Evolutionary conservation across 2,329 filamentous ascomycete genomes (phyloP), one percentile per base, ranked within the genome.

Genomic region (Lecanicillium sp.): DNA sequence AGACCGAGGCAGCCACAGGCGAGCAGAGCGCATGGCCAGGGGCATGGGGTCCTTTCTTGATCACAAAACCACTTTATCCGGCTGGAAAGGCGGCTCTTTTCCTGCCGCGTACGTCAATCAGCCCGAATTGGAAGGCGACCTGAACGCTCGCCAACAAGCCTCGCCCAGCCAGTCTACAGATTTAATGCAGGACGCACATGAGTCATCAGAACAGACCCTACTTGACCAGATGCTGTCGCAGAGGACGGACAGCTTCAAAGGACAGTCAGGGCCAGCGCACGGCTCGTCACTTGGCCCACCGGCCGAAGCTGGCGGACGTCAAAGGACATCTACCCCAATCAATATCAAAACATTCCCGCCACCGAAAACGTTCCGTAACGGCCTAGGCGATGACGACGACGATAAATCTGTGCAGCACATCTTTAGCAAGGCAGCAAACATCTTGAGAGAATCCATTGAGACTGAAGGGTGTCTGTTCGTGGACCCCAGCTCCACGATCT

Each of bases 391-490:
- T 12, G 34, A 13, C 30, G 39, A 42, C 1, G 17, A 38, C 18
- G 9, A 36, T 40, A 36, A 41, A 37, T 44, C 4, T 20, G 34
- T 1, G 34, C 8, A 27, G 25, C 12, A 50, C 5, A 47, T 68
- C 3, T 68, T 69, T 34, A 59, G 60, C 0, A 65, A 62, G 17
- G 69, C 68, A 9, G 62, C 68, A 11, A 60, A 60, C 17, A 54
- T 71, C 2, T 55, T 72, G 7, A 49, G 61, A 2, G 54, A 68
- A 20, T 60, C 64, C 0, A 50, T 71, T 4, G 60, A 64, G 12
- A 55, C 62, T 0, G 61, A 65, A 13, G 65, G 65, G 1, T 55
- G 54, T n/a, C 25, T 56, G 2, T 54, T 54, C 49, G 53, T 58
- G 1, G 56, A 60, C 3, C 53, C 58, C 1, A 60, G n/a, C n/a